Conservation (phyloP, 1,284 basidiomycete species). For the Trichosporon coremiiforme region DNA sequence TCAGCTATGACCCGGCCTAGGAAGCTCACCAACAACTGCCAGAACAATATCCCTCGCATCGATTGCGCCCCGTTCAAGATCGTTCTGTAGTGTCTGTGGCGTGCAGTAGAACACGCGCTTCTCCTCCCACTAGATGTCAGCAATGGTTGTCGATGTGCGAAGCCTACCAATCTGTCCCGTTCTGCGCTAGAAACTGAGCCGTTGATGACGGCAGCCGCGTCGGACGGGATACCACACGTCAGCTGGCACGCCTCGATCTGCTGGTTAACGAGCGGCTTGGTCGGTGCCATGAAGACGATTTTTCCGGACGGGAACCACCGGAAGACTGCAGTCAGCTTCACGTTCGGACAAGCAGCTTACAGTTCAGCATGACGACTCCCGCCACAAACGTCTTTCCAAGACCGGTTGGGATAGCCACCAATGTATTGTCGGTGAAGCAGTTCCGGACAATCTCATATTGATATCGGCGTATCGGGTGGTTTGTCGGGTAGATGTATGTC, state of each 20-base stretch:
- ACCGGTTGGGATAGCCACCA: constrained; percentile 94
- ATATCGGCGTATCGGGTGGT: constrained; percentile 85
- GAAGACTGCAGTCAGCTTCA: constrained; percentile 63
- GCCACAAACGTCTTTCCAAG: constrained; percentile 98
- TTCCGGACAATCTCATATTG: constrained; percentile 91
- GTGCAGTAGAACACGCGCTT: constrained; percentile 98
- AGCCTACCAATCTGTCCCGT: constrained; percentile 67
- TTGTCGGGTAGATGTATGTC: constrained; percentile 91
- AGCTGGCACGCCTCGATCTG: constrained; percentile 92
- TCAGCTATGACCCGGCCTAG: constrained; percentile 11
- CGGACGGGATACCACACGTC: constrained; percentile 89
- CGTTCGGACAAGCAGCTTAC: constrained; percentile 61
- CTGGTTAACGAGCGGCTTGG: constrained; percentile 92
- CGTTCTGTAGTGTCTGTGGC: constrained; percentile 92
- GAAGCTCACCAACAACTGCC: constrained; percentile 63
- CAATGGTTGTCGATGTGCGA: background rate
- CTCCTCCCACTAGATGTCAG: constrained; percentile 55
- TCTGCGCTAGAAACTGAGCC: constrained; percentile 62
- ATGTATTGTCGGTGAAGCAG: constrained; percentile 87
- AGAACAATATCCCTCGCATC: constrained; percentile 75
- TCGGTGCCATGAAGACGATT: constrained; percentile 93
- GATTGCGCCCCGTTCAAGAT: constrained; percentile 71
- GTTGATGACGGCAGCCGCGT: constrained; percentile 82
- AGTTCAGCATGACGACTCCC: constrained; percentile 93
- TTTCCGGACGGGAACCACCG: constrained; percentile 93